Evolutionary conservation across 805 yeast genomes (phyloP).

Genomic region (Yarrowia sp.): DNA sequence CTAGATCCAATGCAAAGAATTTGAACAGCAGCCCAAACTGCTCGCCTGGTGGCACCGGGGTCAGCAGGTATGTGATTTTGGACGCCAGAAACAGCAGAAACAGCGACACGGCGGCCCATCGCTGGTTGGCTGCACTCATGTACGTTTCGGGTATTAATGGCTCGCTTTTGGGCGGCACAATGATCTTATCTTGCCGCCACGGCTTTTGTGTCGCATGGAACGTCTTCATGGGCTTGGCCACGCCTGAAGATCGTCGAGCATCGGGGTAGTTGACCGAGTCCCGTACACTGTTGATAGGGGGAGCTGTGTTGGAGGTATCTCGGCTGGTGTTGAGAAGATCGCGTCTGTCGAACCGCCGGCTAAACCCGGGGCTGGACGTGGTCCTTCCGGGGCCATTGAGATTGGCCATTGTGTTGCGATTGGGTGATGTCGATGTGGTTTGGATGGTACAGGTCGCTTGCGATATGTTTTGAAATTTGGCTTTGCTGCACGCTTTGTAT

Average conservation of each 20-base stretch:
- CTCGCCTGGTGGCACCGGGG: slow-evolving; percentile 1
- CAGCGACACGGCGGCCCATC: slow-evolving; percentile 68
- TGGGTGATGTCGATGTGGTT: slow-evolving; percentile 9
- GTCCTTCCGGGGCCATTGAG: slow-evolving; percentile 36
- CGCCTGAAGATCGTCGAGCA: slow-evolving; percentile 9
- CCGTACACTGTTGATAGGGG: slow-evolving; percentile 18
- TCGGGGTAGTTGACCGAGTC: neutral
- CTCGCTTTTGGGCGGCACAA: slow-evolving; percentile 11
- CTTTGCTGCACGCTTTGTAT: slow-evolving; percentile 30
- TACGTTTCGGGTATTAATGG: slow-evolving; percentile 65
- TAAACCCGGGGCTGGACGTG: slow-evolving; percentile 23
- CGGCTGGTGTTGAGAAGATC: slow-evolving; percentile 14
- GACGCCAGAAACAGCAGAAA: slow-evolving; percentile 83
- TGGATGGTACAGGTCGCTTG: neutral
- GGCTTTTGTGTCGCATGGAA: slow-evolving; percentile 30
- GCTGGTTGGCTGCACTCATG: slow-evolving; percentile 78
- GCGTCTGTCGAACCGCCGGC: slow-evolving; percentile 25
- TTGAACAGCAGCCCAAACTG: slow-evolving; percentile 53
- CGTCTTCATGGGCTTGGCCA: slow-evolving; percentile 27
- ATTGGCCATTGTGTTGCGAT: slow-evolving; percentile 25
- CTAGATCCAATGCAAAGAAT: slow-evolving; percentile 75
- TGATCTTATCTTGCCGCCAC: slow-evolving; percentile 30
- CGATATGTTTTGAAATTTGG: slow-evolving; percentile 36
- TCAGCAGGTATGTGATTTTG: slow-evolving; percentile 61
- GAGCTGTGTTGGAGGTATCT: slow-evolving; percentile 18